phyloP scores from a whole-genome alignment of 2,329 filamentous ascomycete species.

The Aspergillus awamori region DNA sequence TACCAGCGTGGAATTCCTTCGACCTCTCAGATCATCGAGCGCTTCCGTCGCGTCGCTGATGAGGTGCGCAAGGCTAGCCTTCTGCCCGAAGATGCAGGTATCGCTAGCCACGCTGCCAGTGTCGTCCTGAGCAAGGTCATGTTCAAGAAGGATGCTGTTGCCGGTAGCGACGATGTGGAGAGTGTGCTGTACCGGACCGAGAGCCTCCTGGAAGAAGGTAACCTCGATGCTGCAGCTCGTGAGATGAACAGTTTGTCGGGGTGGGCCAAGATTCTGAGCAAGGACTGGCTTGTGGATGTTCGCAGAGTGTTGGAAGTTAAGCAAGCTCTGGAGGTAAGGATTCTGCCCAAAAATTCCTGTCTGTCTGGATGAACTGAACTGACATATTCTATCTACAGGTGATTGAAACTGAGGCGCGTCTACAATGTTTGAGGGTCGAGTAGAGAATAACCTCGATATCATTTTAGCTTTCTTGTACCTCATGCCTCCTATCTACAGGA shows the following conservation, averaged over 20 bases:
- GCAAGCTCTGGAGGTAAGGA: constrained; percentile 89
- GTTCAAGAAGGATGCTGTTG: constrained; percentile 90
- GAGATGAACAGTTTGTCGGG: constrained; percentile 93
- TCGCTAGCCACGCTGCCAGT: constrained; percentile 90
- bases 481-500: constrained; percentile 35
- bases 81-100: constrained; percentile 88
- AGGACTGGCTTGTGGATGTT: constrained; percentile 90
- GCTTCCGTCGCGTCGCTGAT: constrained; percentile 87
- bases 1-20: constrained; percentile 92
- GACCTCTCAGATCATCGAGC: constrained; percentile 83
- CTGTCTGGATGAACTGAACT: constrained; percentile 9
- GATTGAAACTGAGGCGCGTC: constrained; percentile 84
- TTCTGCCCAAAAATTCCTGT: background rate
- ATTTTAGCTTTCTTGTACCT: constrained; percentile 35
- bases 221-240: constrained; percentile 84
- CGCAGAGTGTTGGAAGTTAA: constrained; percentile 91
- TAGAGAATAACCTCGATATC: constrained; percentile 46
- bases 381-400: constrained; percentile 56
- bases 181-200: constrained; percentile 89
- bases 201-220: constrained; percentile 86
- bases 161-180: constrained; percentile 86
- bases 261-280: constrained; percentile 93
- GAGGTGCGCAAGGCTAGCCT: constrained; percentile 95
- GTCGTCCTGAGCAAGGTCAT: constrained; percentile 89
- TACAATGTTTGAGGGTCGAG: constrained; percentile 85